These are phyloP conservation scores for Chondrostereum purpureum DNA, from an alignment of 1,284 basidiomycete species.

Conservation along the genomic window DNA sequence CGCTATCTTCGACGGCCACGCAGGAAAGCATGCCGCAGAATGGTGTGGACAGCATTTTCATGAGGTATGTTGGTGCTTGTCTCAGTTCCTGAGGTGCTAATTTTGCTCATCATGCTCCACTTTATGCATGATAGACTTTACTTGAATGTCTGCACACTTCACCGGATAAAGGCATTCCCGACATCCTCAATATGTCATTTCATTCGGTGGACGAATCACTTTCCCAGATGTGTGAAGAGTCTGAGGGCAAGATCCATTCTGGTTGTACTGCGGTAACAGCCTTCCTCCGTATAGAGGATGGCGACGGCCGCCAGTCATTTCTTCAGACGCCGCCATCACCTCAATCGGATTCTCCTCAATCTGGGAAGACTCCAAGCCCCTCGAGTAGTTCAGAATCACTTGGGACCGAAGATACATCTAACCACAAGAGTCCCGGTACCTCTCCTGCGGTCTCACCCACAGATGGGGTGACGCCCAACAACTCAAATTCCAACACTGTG, in stretches of 20 bases:
- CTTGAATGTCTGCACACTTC: conserved; percentile 44
- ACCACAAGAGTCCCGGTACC: conserved; percentile 18
- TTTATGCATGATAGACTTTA: conserved; percentile 38
- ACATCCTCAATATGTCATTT: conserved; percentile 90
- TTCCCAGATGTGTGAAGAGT: conserved; percentile 75
- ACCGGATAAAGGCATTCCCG: conserved; percentile 66
- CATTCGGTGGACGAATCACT: conserved; percentile 84
- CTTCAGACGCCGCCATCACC: conserved; percentile 26
- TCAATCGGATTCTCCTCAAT: conserved; percentile 25
- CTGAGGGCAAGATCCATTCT: conserved; percentile 87
- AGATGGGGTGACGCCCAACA: neutral
- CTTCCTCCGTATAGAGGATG: conserved; percentile 91
- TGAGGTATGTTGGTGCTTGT: conserved; percentile 52
- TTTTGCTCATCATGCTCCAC: conserved; percentile 7
- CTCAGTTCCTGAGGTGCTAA: conserved; percentile 9
- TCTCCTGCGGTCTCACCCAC: too few species aligned
- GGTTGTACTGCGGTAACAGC: conserved; percentile 98
- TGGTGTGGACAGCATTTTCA: conserved; percentile 98
- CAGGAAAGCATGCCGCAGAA: conserved; percentile 97
- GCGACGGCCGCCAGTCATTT: conserved; percentile 62
- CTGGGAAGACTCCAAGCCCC: conserved; percentile 21
- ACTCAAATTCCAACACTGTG: neutral
- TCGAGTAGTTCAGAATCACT: conserved; percentile 27
- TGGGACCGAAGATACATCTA: conserved; percentile 14
- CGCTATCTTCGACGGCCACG: conserved; percentile 97